Conservation (phyloP, 805 yeast genomes). For the Cyberlindnera samutprakarnensis region DNA sequence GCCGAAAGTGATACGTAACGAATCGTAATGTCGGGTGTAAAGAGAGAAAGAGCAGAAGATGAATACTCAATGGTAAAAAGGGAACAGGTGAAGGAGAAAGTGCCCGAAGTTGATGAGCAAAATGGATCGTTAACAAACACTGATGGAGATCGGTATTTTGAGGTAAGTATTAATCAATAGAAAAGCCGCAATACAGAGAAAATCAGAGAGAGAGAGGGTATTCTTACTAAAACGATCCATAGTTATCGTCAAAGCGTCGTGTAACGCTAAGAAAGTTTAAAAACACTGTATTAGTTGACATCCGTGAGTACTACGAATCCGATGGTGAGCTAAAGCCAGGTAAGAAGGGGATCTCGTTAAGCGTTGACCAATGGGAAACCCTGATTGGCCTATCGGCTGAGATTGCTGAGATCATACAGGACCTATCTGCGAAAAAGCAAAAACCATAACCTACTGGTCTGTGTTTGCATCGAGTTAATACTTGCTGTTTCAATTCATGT, state of each 20-base stretch:
- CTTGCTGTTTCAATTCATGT: too few relatives aligned
- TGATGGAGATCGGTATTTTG: constrained; percentile 8
- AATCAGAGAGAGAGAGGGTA: too few relatives aligned
- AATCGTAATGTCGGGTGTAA: background rate
- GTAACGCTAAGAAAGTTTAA: constrained; percentile 71
- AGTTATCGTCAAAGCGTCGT: constrained; percentile 55
- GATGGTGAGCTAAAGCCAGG: constrained; percentile 70
- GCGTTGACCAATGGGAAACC: constrained; percentile 46
- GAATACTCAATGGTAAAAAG: too few relatives aligned
- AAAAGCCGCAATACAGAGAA: too few relatives aligned
- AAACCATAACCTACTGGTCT: too few relatives aligned
- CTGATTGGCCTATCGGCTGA: constrained; percentile 39
- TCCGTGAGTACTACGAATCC: constrained; percentile 74
- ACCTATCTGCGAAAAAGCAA: constrained; percentile 26
- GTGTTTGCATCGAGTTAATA: too few relatives aligned
- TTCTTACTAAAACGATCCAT: constrained; percentile 7
- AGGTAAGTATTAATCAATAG: constrained; percentile 7
- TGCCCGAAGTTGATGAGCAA: too few relatives aligned
- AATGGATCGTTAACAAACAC: constrained; percentile 1
- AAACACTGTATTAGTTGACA: constrained; percentile 62
- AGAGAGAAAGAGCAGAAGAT: constrained; percentile 1
- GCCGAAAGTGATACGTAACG: too few relatives aligned
- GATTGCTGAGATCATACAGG: constrained; percentile 43
- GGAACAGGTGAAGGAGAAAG: too few relatives aligned
- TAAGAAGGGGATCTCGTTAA: constrained; percentile 62